These are phyloP conservation scores for Ophiostoma ips DNA, from an alignment of 2,329 filamentous ascomycete species.

Conservation along the genomic window DNA sequence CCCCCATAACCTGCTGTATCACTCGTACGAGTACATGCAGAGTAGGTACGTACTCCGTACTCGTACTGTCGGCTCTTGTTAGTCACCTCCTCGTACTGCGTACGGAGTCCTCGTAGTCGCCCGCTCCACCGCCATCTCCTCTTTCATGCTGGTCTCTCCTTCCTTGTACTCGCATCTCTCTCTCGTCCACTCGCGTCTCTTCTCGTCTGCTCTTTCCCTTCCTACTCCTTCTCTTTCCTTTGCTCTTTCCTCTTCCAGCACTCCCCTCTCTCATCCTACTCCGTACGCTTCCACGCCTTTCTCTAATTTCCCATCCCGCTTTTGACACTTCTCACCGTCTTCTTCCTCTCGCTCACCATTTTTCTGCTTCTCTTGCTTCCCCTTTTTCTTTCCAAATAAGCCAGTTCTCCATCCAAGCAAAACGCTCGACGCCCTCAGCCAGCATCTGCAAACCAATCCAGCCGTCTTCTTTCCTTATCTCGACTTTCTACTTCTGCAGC, in stretches of 20 bases:
- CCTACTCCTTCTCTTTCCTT: slow-evolving; percentile 18
- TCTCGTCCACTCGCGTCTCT: slow-evolving; percentile 15
- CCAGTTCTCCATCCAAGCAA: too few relatives aligned
- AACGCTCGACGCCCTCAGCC: too few relatives aligned
- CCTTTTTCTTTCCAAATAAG: slow-evolving; percentile 11
- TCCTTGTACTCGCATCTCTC: slow-evolving; percentile 1
- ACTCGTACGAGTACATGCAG: background rate
- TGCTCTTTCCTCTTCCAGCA: slow-evolving; percentile 11
- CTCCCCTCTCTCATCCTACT: slow-evolving; percentile 1
- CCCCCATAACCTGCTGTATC: background rate
- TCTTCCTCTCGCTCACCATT: slow-evolving; percentile 16
- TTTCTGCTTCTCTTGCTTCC: slow-evolving; percentile 22
- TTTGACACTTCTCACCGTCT: background rate
- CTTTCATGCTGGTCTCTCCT: slow-evolving; percentile 14
- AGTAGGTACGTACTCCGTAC: background rate
- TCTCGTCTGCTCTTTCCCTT: slow-evolving; percentile 18
- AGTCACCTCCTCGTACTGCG: background rate
- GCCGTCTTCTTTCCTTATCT: too few relatives aligned
- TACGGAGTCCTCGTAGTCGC: too few relatives aligned
- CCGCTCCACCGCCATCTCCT: slow-evolving; percentile 9
- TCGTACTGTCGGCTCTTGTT: background rate
- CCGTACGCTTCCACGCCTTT: background rate
- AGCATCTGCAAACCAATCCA: too few relatives aligned
- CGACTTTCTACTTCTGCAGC: too few relatives aligned
- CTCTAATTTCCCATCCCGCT: slow-evolving; percentile 3